Evolutionary conservation across 305 asterid species (phyloP).

Genomic region (Lippia alba): DNA sequence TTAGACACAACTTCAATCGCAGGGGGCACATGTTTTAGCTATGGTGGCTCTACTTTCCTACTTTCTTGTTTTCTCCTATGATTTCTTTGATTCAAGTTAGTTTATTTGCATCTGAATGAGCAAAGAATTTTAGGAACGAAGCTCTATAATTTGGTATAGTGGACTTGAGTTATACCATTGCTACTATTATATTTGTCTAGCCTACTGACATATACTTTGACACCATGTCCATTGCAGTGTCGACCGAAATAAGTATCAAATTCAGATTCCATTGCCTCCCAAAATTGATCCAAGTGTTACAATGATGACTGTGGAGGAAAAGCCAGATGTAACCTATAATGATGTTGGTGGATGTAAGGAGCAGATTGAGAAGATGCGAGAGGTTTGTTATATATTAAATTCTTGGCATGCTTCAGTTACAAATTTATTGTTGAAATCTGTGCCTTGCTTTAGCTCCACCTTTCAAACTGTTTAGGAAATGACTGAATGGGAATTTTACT

Average conservation of each 20-base stretch:
- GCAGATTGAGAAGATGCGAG: constrained; percentile 72
- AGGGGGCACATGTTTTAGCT: background rate
- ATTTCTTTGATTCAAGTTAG: background rate
- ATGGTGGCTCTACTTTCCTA: background rate
- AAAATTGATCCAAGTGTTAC: constrained; percentile 92
- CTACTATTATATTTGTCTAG: constrained; percentile 9
- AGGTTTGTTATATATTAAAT: constrained; percentile 27
- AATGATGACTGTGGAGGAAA: constrained; percentile 95
- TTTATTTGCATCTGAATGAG: background rate
- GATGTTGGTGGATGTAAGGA: constrained; percentile 70
- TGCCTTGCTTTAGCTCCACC: background rate
- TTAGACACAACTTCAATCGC: constrained; percentile 8
- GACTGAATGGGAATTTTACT: constrained; percentile 4
- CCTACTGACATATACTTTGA: constrained; percentile 24
- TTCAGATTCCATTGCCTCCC: constrained; percentile 90
- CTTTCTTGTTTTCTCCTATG: constrained; percentile 1
- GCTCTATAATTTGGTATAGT: constrained; percentile 20
- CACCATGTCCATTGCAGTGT: constrained; percentile 54
- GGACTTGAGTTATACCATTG: constrained; percentile 21
- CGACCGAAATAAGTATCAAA: constrained; percentile 82
- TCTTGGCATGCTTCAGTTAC: constrained; percentile 5
- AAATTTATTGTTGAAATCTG: constrained; percentile 18
- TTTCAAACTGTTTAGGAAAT: background rate
- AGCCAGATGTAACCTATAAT: constrained; percentile 56
- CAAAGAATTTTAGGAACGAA: background rate